A percentile compares a stretch with the other conserved stretches of the same genome.
phyloP scores from a whole-genome alignment of 2,329 filamentous ascomycete species.

The Neodidymelliopsis sp. region DNA sequence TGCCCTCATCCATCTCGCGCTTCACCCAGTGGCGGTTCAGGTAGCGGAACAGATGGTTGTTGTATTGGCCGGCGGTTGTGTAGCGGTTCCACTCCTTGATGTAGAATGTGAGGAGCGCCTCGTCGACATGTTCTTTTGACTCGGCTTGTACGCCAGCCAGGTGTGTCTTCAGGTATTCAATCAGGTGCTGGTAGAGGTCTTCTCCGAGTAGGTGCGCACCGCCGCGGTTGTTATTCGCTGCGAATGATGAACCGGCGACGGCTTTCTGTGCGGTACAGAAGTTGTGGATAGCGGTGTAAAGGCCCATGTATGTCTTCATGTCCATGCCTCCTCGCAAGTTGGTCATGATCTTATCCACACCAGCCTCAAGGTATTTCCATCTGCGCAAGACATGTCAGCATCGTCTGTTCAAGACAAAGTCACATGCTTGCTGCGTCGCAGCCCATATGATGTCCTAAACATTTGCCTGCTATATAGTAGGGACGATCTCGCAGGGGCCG shows the following conservation, averaged over 20 bases:
- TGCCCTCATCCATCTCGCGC: constrained; percentile 97
- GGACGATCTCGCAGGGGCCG: no score
- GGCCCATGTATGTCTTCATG: constrained; percentile 95
- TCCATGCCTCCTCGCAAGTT: constrained; percentile 92
- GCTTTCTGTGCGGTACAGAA: constrained; percentile 99
- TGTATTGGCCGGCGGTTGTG: constrained; percentile 94
- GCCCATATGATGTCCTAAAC: no score
- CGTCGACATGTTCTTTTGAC: constrained; percentile 83
- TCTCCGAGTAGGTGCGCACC: constrained; percentile 95
- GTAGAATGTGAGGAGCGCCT: constrained; percentile 89
- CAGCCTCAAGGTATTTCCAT: constrained; percentile 88
- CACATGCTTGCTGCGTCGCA: no score
- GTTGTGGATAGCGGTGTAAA: constrained; percentile 98
- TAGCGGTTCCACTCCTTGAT: constrained; percentile 97
- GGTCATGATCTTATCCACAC: constrained; percentile 92
- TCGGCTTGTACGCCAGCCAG: constrained; percentile 73
- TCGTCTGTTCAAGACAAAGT: no score
- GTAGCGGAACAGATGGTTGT: constrained; percentile 95
- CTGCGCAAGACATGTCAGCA: constrained; percentile 58
- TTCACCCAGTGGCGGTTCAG: constrained; percentile 99
- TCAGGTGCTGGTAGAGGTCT: constrained; percentile 92
- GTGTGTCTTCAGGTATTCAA: constrained; percentile 81
- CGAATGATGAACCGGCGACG: constrained; percentile 64
- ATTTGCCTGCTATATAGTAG: no score
- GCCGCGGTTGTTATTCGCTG: constrained; percentile 70